Conservation (phyloP, 768 basidiomycete species). For the Leccinum uliginosum region DNA sequence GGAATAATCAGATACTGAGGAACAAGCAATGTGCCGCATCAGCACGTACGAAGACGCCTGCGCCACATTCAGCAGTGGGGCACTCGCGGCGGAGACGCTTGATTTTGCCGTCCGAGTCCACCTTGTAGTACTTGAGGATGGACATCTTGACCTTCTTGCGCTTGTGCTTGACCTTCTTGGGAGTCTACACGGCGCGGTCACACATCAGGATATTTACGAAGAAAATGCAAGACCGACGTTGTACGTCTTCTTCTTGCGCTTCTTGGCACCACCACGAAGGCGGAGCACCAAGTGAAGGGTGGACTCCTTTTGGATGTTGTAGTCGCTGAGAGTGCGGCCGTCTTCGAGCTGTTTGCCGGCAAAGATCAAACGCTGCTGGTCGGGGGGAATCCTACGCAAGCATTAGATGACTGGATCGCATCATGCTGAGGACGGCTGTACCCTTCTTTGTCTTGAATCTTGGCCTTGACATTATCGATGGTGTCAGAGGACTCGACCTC, state of each 20-base stretch:
- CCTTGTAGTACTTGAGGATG: conserved; percentile 99
- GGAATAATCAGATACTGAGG: conserved; percentile 7
- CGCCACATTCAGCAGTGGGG: conserved; percentile 77
- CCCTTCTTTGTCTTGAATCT: conserved; percentile 98
- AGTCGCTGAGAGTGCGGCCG: conserved; percentile 91
- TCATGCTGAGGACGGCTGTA: conserved; percentile 20
- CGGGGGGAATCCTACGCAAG: conserved; percentile 69
- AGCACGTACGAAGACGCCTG: conserved; percentile 75
- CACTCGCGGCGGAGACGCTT: conserved; percentile 98
- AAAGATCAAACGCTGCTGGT: conserved; percentile 98
- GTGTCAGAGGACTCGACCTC: conserved; percentile 97
- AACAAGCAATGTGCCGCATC: background rate
- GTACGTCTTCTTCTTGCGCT: conserved; percentile 99
- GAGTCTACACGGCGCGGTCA: conserved; percentile 51
- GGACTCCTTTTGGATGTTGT: conserved; percentile 99
- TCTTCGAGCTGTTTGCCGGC: conserved; percentile 99
- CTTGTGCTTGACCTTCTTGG: conserved; percentile 99
- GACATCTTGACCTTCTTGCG: conserved; percentile 99
- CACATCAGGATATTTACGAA: conserved; percentile 2
- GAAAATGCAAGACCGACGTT: conserved; percentile 54
- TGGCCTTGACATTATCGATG: conserved; percentile 97
- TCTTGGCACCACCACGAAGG: conserved; percentile 99
- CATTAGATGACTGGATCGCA: conserved; percentile 1
- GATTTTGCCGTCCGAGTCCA: conserved; percentile 99
- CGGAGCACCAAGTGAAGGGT: conserved; percentile 97